Conservation (phyloP, 768 basidiomycete species). For the Cystofilobasidium bisporidii region DNA sequence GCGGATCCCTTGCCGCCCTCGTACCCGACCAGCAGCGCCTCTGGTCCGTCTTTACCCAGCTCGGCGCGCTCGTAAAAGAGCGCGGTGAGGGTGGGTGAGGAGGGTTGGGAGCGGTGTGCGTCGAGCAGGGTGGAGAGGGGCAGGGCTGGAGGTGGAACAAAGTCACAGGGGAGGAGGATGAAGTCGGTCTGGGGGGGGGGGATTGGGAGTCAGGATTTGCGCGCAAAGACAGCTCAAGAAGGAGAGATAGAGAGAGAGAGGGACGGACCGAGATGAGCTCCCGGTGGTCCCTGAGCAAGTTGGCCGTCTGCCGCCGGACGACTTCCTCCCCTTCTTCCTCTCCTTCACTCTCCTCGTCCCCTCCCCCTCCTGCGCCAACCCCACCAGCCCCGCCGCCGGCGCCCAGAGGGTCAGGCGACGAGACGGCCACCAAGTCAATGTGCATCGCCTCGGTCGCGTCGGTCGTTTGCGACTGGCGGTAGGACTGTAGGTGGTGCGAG, state of each 20-base stretch:
- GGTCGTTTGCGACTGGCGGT: conserved; percentile 18
- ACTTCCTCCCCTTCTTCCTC: conserved; percentile 15
- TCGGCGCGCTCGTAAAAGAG: conserved; percentile 40
- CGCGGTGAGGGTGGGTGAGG: conserved; percentile 36
- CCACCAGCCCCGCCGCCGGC: neutral
- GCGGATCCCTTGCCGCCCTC: no score
- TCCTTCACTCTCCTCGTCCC: neutral
- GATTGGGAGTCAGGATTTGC: neutral
- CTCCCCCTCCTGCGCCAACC: neutral
- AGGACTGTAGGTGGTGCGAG: conserved; percentile 27
- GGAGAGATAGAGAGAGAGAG: no score
- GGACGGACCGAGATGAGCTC: conserved; percentile 12
- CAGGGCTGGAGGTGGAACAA: conserved; percentile 67
- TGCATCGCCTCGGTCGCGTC: conserved; percentile 12
- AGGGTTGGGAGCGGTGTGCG: conserved; percentile 56
- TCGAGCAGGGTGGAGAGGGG: conserved; percentile 62
- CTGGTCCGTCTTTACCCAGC: conserved; percentile 36
- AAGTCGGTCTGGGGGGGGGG: conserved; percentile 53
- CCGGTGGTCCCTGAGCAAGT: conserved; percentile 16
- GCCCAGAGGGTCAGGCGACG: neutral
- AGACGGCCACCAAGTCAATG: conserved; percentile 24
- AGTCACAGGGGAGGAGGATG: conserved; percentile 81
- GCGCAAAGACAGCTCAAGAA: neutral
- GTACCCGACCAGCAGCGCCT: conserved; percentile 37
- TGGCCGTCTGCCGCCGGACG: conserved; percentile 23